Evolutionary conservation across 257 asterid species (phyloP).

Genomic region (Przewalskia tangutica): DNA sequence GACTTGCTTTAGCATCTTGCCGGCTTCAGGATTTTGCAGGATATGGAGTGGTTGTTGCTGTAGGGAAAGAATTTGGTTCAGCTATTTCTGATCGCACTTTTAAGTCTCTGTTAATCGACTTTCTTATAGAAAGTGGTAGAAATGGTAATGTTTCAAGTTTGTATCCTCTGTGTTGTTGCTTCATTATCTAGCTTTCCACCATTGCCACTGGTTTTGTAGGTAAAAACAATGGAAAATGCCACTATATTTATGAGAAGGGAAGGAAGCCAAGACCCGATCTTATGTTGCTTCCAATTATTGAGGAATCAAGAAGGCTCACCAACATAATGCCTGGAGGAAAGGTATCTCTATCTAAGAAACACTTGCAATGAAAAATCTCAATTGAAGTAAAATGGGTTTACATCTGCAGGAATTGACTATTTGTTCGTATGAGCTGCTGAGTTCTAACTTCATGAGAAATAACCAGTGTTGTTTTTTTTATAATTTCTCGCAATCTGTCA

Average conservation of each 20-base stretch:
- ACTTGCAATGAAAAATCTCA: conserved; percentile 52
- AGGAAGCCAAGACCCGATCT: no score
- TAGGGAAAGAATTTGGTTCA: conserved; percentile 41
- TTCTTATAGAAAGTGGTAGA: conserved; percentile 75
- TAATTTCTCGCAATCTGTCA: conserved; percentile 44
- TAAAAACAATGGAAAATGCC: no score
- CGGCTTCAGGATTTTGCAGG: conserved; percentile 99
- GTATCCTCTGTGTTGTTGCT: neutral
- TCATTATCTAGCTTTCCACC: neutral
- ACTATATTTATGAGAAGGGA: no score
- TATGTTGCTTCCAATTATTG: no score
- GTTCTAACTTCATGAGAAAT: neutral
- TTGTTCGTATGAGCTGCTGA: neutral
- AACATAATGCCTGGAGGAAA: no score
- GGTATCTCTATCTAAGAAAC: no score
- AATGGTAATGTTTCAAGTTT: conserved; percentile 38
- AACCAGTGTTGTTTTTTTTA: neutral
- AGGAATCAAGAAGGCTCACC: no score
- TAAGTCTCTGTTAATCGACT: conserved; percentile 54
- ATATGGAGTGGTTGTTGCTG: conserved; percentile 78
- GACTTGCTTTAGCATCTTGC: conserved; percentile 4
- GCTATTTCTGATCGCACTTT: conserved; percentile 73
- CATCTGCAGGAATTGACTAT: neutral
- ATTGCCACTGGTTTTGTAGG: conserved; percentile 38
- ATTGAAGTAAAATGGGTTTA: neutral